These are phyloP conservation scores for Saposhnikovia divaricata DNA, from an alignment of 129 eudicot genomes.

Conservation along the genomic window DNA sequence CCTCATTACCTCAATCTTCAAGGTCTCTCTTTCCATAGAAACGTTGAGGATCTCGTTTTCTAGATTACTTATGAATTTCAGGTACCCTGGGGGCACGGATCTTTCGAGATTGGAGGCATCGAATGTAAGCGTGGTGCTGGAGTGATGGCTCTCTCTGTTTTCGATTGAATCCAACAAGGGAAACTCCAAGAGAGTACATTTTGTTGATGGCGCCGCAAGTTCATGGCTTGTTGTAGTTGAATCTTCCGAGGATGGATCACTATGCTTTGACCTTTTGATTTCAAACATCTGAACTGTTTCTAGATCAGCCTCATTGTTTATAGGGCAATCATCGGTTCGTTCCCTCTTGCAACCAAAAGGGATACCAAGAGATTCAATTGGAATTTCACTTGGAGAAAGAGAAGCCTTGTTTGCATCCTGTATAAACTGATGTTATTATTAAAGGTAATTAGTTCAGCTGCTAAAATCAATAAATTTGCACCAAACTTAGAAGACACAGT, in stretches of 20 bases:
- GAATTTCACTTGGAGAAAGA: constrained; percentile 22
- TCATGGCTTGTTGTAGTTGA: constrained; percentile 64
- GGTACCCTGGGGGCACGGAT: constrained; percentile 85
- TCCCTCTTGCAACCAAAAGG: constrained; percentile 64
- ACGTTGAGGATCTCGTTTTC: constrained; percentile 62
- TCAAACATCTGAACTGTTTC: constrained; percentile 52
- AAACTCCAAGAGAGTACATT: constrained; percentile 36
- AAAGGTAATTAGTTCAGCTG: background rate
- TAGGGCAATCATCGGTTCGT: constrained; percentile 44
- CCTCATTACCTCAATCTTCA: constrained; percentile 91
- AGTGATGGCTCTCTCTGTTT: constrained; percentile 44
- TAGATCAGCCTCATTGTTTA: constrained; percentile 24
- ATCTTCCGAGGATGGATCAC: constrained; percentile 56
- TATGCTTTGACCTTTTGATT: constrained; percentile 48
- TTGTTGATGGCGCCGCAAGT: constrained; percentile 32
- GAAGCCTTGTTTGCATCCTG: constrained; percentile 39
- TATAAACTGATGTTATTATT: background rate
- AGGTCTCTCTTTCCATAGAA: constrained; percentile 75
- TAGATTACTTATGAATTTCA: constrained; percentile 65
- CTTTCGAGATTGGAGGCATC: constrained; percentile 70
- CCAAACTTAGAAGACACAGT: background rate
- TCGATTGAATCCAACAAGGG: constrained; percentile 56
- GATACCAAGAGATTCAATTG: constrained; percentile 23
- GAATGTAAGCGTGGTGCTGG: constrained; percentile 40
- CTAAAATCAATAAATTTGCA: background rate